Conservation (phyloP, 257 asterid species). For the Nicotiana tabacum region DNA sequence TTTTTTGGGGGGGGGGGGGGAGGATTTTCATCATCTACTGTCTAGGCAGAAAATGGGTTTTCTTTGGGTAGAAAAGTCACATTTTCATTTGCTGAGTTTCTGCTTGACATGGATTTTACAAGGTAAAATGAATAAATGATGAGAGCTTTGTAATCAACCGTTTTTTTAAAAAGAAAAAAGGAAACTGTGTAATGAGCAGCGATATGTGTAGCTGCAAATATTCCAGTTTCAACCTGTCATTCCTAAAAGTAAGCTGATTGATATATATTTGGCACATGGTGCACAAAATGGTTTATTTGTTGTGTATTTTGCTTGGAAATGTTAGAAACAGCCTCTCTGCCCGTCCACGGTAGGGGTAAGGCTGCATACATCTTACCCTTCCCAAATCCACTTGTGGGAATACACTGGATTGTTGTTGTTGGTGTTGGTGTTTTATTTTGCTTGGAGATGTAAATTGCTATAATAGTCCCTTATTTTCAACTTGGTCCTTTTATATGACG, state of each 20-base stretch:
- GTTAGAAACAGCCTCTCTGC: not conserved
- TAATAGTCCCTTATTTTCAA: not conserved
- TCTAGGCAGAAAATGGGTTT: not conserved
- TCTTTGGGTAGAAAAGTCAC: not conserved
- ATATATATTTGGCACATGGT: not conserved
- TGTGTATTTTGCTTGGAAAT: not conserved
- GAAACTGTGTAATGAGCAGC: not conserved
- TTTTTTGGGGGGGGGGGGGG: too few species aligned
- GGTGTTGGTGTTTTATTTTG: not conserved
- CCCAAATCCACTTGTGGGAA: too few species aligned
- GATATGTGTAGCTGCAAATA: not conserved
- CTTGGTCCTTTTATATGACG: not conserved
- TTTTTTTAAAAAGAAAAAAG: too few species aligned
- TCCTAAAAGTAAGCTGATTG: not conserved
- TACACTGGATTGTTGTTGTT: too few species aligned
- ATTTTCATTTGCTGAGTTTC: not conserved
- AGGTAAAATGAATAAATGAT: not conserved
- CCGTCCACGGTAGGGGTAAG: too few species aligned
- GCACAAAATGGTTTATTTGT: not conserved
- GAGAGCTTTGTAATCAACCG: not conserved
- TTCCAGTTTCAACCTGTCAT: not conserved
- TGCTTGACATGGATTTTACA: not conserved
- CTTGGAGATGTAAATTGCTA: not conserved
- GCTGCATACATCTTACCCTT: too few species aligned
- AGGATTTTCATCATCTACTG: not conserved